phyloP scores from a whole-genome alignment of 768 basidiomycete species.

The Suillus decipiens region DNA sequence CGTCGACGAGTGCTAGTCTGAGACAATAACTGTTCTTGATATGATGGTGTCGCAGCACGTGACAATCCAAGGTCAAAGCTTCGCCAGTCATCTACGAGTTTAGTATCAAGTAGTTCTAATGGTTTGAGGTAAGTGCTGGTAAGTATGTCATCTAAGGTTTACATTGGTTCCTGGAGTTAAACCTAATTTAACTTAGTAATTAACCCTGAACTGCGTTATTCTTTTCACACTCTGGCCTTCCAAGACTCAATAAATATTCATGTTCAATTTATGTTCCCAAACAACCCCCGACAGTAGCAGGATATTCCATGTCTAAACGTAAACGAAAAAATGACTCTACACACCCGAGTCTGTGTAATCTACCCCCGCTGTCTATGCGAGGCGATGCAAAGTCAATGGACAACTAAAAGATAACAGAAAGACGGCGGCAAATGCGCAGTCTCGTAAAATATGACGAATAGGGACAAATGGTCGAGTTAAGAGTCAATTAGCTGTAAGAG shows the following conservation, averaged over 20 bases:
- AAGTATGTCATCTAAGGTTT: too few species aligned
- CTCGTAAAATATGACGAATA: not conserved
- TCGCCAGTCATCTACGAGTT: not conserved
- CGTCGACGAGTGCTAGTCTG: not conserved
- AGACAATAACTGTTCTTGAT: not conserved
- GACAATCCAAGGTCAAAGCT: not conserved
- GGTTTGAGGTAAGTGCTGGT: too few species aligned
- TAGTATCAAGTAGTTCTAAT: too few species aligned
- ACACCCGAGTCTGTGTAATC: not conserved
- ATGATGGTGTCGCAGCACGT: not conserved
- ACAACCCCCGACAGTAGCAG: not conserved
- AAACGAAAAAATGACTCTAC: not conserved
- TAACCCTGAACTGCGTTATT: not conserved
- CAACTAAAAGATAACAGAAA: not conserved
- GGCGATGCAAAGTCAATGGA: not conserved
- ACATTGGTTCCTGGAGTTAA: not conserved
- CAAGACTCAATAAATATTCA: too few species aligned
- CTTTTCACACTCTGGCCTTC: too few species aligned
- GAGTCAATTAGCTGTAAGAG: not conserved
- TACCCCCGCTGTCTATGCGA: not conserved
- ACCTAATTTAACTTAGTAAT: not conserved
- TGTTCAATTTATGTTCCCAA: not conserved
- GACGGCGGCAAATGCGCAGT: not conserved
- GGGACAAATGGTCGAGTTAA: not conserved
- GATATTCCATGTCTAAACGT: not conserved